Base-by-base conservation (phyloP, 2,329 filamentous ascomycete genomes). In the Rhynchosporium graminicola region DNA sequence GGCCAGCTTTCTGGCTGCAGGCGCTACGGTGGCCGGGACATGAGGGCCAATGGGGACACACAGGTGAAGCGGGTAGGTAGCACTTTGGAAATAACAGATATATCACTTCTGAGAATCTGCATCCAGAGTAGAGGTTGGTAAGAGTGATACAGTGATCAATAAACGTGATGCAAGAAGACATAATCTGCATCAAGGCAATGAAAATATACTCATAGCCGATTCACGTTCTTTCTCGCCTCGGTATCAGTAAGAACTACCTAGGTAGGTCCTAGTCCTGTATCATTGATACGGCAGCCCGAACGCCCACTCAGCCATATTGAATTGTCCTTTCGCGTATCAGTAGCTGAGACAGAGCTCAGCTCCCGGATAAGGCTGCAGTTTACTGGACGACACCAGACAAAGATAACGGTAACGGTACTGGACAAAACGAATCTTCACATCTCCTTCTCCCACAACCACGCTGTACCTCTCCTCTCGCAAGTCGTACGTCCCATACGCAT, bases 311-410 rank as follows among this genome's bases (percentile, higher is more conserved):
- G 42, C 55, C 55, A 57, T 36, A 36, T 36, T 36, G 7, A 47
- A 36, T 7, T 47, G n/a, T 1, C 4, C 36, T 4, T 51, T 60
- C 57, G 59, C 63, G 63, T 66, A 61, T 63, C 61, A 61, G 63
- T 67, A 64, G 63, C 63, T 66, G 66, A 68, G 67, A 68, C 65
- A 51, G 59, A 33, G 58, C 13, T 10, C 20, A 46, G 33, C 33
- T 36, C 12, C 40, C 4, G 40, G 43, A 28, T 20, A 45, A 15
- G 43, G 43, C 43, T n/a, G 40, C 40, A 43, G 20, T 29, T 62
- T 63, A 61, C 51, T 62, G 45, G 58, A 26, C 40, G 58, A 33
- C 45, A 59, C 40, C 55, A 57, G 28, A 43, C 51, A 43, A 38
- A 63, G 8, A 43, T 15, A 8, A 43, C 10, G n/a, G 10, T 4